Percentiles rank a stretch among this genome's conserved stretches.
These are phyloP conservation scores for Triticum urartu DNA, from an alignment of 176 grass and related monocot genomes.

Conservation along the genomic window DNA sequence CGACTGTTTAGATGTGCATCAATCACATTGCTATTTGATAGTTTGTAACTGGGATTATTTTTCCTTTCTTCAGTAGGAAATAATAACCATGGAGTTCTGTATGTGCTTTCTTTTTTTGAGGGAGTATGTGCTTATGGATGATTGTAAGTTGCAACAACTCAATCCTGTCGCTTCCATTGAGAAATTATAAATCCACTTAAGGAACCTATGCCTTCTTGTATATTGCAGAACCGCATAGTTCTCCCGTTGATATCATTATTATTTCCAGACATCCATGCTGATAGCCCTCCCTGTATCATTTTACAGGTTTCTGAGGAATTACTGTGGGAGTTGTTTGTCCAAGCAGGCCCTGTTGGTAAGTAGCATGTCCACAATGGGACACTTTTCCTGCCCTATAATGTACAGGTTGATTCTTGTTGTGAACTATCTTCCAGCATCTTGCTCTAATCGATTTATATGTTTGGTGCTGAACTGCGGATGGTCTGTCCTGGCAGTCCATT, in stretches of 20 bases:
- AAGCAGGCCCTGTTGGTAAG: conserved; percentile 97
- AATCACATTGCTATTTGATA: neutral
- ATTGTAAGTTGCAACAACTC: neutral
- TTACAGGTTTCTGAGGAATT: conserved; percentile 74
- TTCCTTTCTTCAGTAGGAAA: neutral
- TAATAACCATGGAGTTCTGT: neutral
- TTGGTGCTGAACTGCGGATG: neutral
- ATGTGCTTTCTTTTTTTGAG: no score
- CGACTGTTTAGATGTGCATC: neutral
- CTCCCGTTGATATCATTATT: neutral
- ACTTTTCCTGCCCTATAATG: neutral
- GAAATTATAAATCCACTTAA: neutral
- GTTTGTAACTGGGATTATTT: neutral
- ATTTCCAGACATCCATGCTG: neutral
- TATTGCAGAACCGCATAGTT: neutral
- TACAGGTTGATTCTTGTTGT: neutral
- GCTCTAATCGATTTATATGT: neutral
- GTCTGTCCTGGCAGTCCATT: neutral
- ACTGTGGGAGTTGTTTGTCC: conserved; percentile 95
- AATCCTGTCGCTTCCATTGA: neutral
- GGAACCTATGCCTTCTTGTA: neutral
- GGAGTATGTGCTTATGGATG: neutral
- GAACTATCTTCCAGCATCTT: neutral
- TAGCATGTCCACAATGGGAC: conserved; percentile 3
- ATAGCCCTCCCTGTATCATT: conserved; percentile 21